Evolutionary conservation across 371 early-diverging fungal species (phyloP).

Genomic region (Phascolomyces articulosus): DNA sequence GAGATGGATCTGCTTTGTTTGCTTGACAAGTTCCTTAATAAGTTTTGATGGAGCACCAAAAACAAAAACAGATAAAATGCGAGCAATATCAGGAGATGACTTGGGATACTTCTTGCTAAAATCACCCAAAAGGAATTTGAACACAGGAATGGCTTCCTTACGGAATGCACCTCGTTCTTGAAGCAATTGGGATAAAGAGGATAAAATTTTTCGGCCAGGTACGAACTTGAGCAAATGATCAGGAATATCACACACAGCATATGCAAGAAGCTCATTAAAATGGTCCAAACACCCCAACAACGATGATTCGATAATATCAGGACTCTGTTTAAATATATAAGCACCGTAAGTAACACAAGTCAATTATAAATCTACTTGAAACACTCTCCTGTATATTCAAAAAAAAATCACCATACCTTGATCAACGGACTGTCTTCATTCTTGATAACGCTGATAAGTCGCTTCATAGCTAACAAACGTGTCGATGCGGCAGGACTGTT

Average conservation of each 20-base stretch:
- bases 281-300: slow-evolving; percentile 57
- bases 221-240: slow-evolving; percentile 34
- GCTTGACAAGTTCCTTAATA: slow-evolving; percentile 9
- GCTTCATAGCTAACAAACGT: slow-evolving; percentile 67
- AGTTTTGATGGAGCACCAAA: slow-evolving; percentile 27
- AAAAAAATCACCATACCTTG: slow-evolving; percentile 19
- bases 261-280: slow-evolving; percentile 46
- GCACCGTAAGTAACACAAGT: background rate
- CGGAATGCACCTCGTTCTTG: slow-evolving; percentile 31
- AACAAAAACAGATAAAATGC: slow-evolving; percentile 34
- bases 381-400: background rate
- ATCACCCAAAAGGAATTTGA: slow-evolving; percentile 36
- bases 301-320: slow-evolving; percentile 55
- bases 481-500: slow-evolving; percentile 65
- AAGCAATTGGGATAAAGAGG: slow-evolving; percentile 26
- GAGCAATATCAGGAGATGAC: slow-evolving; percentile 24
- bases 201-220: slow-evolving; percentile 38
- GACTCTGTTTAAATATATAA: slow-evolving; percentile 8
- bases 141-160: slow-evolving; percentile 24
- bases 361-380: background rate
- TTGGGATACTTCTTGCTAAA: slow-evolving; percentile 29
- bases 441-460: slow-evolving; percentile 54
- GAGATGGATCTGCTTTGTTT: background rate
- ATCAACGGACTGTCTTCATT: slow-evolving; percentile 33
- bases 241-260: slow-evolving; percentile 38